These are phyloP conservation scores for Boletus reticulatus DNA, from an alignment of 768 basidiomycete species.

Conservation along the genomic window DNA sequence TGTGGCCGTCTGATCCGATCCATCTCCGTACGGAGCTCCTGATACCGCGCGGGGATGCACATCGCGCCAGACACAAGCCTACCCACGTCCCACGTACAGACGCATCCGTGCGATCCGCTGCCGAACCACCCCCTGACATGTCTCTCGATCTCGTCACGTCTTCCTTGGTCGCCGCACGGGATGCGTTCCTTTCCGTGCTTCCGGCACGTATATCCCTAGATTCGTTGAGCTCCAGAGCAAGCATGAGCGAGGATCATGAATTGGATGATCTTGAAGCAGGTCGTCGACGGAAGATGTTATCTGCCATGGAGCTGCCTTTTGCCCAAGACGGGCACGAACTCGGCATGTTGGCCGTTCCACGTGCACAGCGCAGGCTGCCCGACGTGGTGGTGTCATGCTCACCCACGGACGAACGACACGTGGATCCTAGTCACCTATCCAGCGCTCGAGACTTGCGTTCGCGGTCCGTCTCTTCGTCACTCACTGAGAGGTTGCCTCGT, in stretches of 20 bases:
- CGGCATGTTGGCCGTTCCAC: conserved; percentile 2
- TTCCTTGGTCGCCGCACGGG: conserved; percentile 19
- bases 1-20: conserved; percentile 93
- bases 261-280: conserved; percentile 15
- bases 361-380: neutral
- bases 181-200: conserved; percentile 22
- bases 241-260: conserved; percentile 29
- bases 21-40: conserved; percentile 81
- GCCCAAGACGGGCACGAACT: conserved; percentile 15
- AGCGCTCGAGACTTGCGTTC: neutral
- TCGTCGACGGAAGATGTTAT: neutral
- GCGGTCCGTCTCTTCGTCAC: neutral
- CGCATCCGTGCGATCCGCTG: neutral
- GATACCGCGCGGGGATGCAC: conserved; percentile 49
- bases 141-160: conserved; percentile 13
- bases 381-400: neutral
- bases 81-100: neutral
- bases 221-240: conserved; percentile 28
- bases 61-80: conserved; percentile 3
- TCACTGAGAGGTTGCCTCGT: neutral
- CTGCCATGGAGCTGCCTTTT: neutral
- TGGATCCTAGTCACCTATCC: neutral
- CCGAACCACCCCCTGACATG: neutral
- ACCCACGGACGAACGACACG: neutral
- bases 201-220: conserved; percentile 31